Evolutionary conservation across 345 rosid species (phyloP).

Genomic region (Brassica rapa): DNA sequence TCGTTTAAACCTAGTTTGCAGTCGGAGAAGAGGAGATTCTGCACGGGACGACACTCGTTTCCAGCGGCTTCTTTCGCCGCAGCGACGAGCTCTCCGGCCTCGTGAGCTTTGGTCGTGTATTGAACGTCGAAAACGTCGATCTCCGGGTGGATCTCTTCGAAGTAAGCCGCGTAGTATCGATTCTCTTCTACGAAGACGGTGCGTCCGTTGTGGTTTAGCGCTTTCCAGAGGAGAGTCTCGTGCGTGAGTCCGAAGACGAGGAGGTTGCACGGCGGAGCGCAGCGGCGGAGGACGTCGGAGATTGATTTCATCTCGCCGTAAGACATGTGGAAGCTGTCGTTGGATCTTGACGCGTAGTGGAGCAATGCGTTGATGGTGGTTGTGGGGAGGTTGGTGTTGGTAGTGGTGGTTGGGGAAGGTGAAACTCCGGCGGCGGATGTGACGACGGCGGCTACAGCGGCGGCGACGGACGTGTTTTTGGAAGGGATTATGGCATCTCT

Average conservation of each 20-base stretch:
- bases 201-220: constrained; percentile 84
- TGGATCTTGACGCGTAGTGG: constrained; percentile 81
- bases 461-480: constrained; percentile 32
- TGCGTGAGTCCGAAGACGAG: constrained; percentile 91
- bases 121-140: constrained; percentile 89
- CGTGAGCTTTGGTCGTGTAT: constrained; percentile 77
- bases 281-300: constrained; percentile 77
- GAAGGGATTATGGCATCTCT: constrained; percentile 35
- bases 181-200: constrained; percentile 91
- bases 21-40: constrained; percentile 90
- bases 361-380: constrained; percentile 71
- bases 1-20: constrained; percentile 84
- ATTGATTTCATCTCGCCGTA: constrained; percentile 71
- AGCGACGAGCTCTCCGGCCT: constrained; percentile 60
- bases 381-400: constrained; percentile 45
- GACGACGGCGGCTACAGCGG: constrained; percentile 25
- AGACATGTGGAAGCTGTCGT: constrained; percentile 77
- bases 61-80: constrained; percentile 56
- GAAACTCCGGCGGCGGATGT: constrained; percentile 26
- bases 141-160: constrained; percentile 86
- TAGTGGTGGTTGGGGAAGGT: neutral
- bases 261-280: constrained; percentile 84
- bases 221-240: constrained; percentile 94
- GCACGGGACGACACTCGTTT: constrained; percentile 90
- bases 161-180: constrained; percentile 89